Percentiles rank a stretch among this genome's conserved stretches.
Conservation (phyloP, 805 yeast species). For the Brettanomyces nanus region DNA sequence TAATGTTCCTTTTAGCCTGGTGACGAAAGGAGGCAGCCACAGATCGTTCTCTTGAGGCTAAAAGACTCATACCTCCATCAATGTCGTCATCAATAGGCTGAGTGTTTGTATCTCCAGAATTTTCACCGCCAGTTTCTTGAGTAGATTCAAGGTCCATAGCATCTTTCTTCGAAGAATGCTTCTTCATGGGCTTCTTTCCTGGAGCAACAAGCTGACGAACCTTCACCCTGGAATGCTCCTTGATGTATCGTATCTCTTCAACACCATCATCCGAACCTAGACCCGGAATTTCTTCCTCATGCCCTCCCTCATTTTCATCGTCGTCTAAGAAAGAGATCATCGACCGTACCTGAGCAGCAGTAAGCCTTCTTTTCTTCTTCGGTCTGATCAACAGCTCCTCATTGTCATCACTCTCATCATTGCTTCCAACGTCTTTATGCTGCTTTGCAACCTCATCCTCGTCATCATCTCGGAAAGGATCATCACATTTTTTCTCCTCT, state of each 20-base stretch:
- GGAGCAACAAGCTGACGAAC: conserved; percentile 46
- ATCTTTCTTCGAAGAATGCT: not conserved
- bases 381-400: conserved; percentile 18
- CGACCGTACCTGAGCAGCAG: conserved; percentile 19
- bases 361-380: conserved; percentile 28
- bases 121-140: conserved; percentile 27
- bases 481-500: conserved; percentile 14
- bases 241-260: conserved; percentile 29
- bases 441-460: conserved; percentile 12
- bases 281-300: conserved; percentile 28
- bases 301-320: conserved; percentile 14
- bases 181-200: conserved; percentile 10
- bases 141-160: not conserved
- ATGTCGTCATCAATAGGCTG: not conserved
- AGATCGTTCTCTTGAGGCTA: conserved; percentile 19
- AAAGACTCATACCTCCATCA: conserved; percentile 15
- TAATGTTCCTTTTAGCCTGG: conserved; percentile 9
- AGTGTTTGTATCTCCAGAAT: conserved; percentile 26
- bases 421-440: conserved; percentile 10
- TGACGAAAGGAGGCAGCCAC: conserved; percentile 23
- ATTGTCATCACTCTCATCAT: conserved; percentile 17
- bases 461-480: conserved; percentile 19
- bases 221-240: conserved; percentile 31
- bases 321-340: conserved; percentile 22
- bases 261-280: conserved; percentile 26